These are phyloP conservation scores for Colletotrichum tabaci DNA, from an alignment of 2,329 filamentous ascomycete species.

Conservation along the genomic window DNA sequence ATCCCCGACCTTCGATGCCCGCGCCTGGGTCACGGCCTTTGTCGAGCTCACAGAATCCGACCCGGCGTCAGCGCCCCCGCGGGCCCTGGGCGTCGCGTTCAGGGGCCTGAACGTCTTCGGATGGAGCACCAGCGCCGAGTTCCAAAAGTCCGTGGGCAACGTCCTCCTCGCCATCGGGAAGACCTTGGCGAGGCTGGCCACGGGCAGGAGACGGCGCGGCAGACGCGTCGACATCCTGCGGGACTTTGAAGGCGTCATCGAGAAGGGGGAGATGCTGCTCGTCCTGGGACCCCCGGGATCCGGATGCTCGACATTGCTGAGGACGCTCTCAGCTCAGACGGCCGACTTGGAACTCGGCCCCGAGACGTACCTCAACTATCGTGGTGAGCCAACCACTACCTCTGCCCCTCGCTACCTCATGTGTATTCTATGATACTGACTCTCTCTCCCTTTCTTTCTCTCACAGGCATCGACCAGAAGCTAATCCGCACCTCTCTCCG, in stretches of 20 bases:
- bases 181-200: background rate
- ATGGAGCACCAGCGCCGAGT: constrained; percentile 44
- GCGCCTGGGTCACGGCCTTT: constrained; percentile 47
- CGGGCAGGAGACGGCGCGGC: background rate
- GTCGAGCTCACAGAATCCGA: constrained; percentile 47
- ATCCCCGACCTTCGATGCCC: constrained; percentile 47
- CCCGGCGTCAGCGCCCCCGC: constrained; percentile 43
- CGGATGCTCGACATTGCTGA: constrained; percentile 78
- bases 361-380: constrained; percentile 43
- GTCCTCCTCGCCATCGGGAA: constrained; percentile 16
- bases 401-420: no score
- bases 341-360: constrained; percentile 45
- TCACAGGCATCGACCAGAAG: constrained; percentile 24
- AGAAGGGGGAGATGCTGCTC: constrained; percentile 68
- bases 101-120: constrained; percentile 46
- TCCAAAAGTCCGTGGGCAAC: constrained; percentile 45
- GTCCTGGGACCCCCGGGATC: constrained; percentile 68
- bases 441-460: no score
- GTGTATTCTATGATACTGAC: no score
- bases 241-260: constrained; percentile 48
- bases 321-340: constrained; percentile 56
- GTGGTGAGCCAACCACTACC: background rate
- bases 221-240: constrained; percentile 46
- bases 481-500: constrained; percentile 46
- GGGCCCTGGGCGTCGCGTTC: constrained; percentile 48